phyloP scores from a whole-genome alignment of 805 yeast genomes.

The Metschnikowia aberdeeniae region DNA sequence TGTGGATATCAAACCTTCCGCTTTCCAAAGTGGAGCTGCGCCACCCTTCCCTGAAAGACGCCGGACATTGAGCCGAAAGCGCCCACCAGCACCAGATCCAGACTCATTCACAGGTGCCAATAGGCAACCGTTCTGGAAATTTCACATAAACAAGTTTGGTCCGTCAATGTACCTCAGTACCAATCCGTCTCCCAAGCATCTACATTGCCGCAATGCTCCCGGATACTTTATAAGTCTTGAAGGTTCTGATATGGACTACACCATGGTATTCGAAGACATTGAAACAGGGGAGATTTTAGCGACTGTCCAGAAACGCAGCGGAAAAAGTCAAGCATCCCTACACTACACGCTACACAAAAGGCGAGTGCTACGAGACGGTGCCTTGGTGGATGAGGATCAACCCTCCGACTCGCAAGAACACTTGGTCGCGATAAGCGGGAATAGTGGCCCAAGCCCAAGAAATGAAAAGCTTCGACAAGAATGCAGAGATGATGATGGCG shows the following conservation, averaged over 20 bases:
- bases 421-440: no score
- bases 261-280: conserved; percentile 15
- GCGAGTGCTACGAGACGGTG: conserved; percentile 7
- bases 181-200: conserved; percentile 59
- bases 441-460: no score
- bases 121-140: conserved; percentile 50
- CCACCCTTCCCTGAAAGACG: neutral
- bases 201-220: conserved; percentile 58
- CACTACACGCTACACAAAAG: conserved; percentile 4
- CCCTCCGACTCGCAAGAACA: neutral
- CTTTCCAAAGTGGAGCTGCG: no score
- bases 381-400: neutral
- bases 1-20: neutral
- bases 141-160: conserved; percentile 55
- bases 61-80: conserved; percentile 7
- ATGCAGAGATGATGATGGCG: no score
- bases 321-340: conserved; percentile 2
- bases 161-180: conserved; percentile 60
- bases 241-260: conserved; percentile 2
- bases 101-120: neutral
- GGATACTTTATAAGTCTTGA: conserved; percentile 46
- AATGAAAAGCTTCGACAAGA: no score
- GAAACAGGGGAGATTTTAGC: conserved; percentile 14
- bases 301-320: conserved; percentile 5
- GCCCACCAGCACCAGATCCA: conserved; percentile 11